Conservation (phyloP, 2,329 filamentous ascomycete genomes). For the Trichoderma atrobrunneum region DNA sequence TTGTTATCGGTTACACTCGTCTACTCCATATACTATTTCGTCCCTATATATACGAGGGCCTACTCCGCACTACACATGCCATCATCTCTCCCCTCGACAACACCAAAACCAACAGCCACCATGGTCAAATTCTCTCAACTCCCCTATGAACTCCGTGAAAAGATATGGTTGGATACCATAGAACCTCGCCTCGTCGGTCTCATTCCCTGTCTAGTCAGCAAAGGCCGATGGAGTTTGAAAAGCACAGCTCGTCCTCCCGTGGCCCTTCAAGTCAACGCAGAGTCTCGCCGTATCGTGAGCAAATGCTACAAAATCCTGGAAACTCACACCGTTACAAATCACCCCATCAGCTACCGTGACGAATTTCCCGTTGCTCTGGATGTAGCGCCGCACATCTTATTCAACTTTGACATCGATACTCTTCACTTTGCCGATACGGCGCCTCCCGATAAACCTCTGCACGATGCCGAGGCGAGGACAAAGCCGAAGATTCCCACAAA, state of each 20-base stretch:
- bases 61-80: not conserved
- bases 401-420: constrained; percentile 15
- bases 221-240: not conserved
- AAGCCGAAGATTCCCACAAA: not conserved
- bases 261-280: not conserved
- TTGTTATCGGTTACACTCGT: not conserved
- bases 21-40: not conserved
- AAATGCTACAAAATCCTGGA: not conserved
- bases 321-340: not conserved
- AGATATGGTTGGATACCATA: constrained; percentile 10
- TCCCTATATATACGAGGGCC: not conserved
- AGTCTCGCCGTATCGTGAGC: not conserved
- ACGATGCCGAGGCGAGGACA: not conserved
- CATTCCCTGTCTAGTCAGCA: not conserved
- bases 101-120: not conserved
- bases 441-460: constrained; percentile 10
- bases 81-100: not conserved
- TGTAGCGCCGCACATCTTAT: not conserved
- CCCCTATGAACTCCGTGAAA: constrained; percentile 8
- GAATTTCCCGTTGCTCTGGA: constrained; percentile 9
- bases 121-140: constrained; percentile 3
- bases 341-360: too few relatives aligned
- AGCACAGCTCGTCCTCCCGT: not conserved
- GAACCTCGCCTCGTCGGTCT: constrained; percentile 6
- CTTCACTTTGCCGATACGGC: constrained; percentile 9